Evolutionary conservation across 306 rosid species (phyloP).

Genomic region (Aeschynomene evenia): DNA sequence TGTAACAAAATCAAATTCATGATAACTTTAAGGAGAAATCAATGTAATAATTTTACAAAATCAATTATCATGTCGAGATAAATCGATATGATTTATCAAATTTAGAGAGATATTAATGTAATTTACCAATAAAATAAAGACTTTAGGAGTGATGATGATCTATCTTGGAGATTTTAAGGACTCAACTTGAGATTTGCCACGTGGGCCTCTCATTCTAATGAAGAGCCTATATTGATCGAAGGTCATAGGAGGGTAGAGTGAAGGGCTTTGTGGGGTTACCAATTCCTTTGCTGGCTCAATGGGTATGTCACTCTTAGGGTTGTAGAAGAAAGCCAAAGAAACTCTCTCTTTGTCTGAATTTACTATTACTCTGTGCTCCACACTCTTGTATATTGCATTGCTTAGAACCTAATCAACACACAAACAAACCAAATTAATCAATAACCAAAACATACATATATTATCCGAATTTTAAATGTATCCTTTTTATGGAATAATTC

Average conservation of each 20-base stretch:
- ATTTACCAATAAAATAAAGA: too few relatives aligned
- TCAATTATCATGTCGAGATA: too few relatives aligned
- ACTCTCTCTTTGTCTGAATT: constrained; percentile 71
- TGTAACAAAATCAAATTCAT: too few relatives aligned
- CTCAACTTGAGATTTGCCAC: constrained; percentile 92
- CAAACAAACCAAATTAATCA: background rate
- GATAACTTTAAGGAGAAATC: too few relatives aligned
- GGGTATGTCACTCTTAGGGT: constrained; percentile 81
- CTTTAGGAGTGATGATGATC: too few relatives aligned
- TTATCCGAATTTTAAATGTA: too few relatives aligned
- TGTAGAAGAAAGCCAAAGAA: constrained; percentile 90
- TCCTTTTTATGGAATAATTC: too few relatives aligned
- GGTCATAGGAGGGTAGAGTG: constrained; percentile 69
- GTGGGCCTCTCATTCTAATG: constrained; percentile 84
- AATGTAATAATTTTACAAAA: too few relatives aligned
- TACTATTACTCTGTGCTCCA: constrained; percentile 90
- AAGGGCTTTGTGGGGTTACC: constrained; percentile 48
- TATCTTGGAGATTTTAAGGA: constrained; percentile 57
- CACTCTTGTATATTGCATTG: constrained; percentile 80
- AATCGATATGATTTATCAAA: too few relatives aligned
- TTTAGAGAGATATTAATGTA: too few relatives aligned
- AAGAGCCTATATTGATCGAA: constrained; percentile 80
- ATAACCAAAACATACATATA: too few relatives aligned
- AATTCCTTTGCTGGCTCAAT: constrained; percentile 67
- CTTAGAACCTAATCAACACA: constrained; percentile 60